Evolutionary conservation across 2,329 filamentous ascomycete species (phyloP).

Genomic region (Cercospora brassicicola): DNA sequence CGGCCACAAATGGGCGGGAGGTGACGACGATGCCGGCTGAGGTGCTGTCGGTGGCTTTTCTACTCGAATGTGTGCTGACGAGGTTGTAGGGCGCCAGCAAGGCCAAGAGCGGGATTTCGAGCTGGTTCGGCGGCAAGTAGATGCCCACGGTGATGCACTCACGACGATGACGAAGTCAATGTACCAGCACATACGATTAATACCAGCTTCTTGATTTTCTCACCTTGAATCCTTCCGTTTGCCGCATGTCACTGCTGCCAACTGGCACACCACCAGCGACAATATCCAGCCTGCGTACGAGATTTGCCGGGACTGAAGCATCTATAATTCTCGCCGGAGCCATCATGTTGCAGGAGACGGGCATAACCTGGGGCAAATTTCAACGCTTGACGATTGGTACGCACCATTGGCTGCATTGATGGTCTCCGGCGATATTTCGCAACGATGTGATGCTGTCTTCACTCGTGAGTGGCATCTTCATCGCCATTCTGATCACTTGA

Average conservation of each 20-base stretch:
- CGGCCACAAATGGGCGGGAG: constrained; percentile 21
- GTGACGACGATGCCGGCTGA: constrained; percentile 13
- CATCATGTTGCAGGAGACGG: too few relatives aligned
- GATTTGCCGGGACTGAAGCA: too few relatives aligned
- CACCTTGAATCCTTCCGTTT: not conserved
- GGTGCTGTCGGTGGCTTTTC: not conserved
- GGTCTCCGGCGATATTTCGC: constrained; percentile 30
- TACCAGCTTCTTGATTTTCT: not conserved
- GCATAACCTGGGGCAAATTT: too few relatives aligned
- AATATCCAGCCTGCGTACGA: constrained; percentile 34
- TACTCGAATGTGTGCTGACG: constrained; percentile 17
- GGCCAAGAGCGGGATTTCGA: constrained; percentile 78
- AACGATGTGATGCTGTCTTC: constrained; percentile 26
- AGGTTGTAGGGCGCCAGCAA: constrained; percentile 63
- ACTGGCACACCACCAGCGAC: not conserved
- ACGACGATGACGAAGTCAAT: constrained; percentile 11
- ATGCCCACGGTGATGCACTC: not conserved
- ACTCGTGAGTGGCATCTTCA: constrained; percentile 35
- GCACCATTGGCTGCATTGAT: too few relatives aligned
- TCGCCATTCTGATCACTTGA: constrained; percentile 3
- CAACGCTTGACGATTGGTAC: too few relatives aligned
- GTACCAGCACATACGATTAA: constrained; percentile 12
- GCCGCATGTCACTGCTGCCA: not conserved
- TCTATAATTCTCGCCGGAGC: too few relatives aligned
- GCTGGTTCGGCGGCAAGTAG: constrained; percentile 73